phyloP scores from a whole-genome alignment of 73 alveolate genomes.

The Paramecium caudatum region DNA sequence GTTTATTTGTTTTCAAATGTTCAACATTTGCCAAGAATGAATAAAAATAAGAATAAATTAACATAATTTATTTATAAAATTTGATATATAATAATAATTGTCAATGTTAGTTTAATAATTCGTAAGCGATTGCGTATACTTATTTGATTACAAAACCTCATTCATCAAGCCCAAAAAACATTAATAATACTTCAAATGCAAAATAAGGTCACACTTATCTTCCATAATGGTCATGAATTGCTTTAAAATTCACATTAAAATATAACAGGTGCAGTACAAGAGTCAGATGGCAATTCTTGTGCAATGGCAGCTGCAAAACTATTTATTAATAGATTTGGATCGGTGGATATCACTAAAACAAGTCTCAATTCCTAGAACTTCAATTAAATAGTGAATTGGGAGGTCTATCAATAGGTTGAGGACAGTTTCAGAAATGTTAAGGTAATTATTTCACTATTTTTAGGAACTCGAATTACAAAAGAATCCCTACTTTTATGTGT shows the following conservation, averaged over 20 bases:
- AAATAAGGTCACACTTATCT: slow-evolving; percentile 23
- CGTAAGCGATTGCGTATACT: not conserved
- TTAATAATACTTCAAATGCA: slow-evolving; percentile 34
- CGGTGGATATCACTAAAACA: slow-evolving; percentile 19
- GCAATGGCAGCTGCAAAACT: slow-evolving; percentile 42
- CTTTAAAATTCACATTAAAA: not conserved
- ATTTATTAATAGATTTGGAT: not conserved
- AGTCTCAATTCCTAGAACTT: slow-evolving; percentile 11
- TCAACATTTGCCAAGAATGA: no score
- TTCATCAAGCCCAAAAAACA: not conserved
- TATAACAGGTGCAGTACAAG: not conserved
- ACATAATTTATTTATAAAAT: slow-evolving; percentile 13
- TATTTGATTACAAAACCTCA: not conserved
- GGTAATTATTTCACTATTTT: not conserved
- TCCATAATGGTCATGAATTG: slow-evolving; percentile 16
- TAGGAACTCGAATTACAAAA: slow-evolving; percentile 26
- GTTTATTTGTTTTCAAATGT: not conserved
- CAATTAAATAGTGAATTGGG: slow-evolving; percentile 39
- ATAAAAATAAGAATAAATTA: not conserved
- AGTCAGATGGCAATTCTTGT: slow-evolving; percentile 42
- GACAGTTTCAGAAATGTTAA: slow-evolving; percentile 2
- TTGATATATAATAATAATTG: no score
- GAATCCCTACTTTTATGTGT: slow-evolving; percentile 36
- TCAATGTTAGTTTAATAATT: no score
- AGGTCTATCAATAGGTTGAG: not conserved